Conservation (phyloP, 345 rosid genomes). For the Schrenkiella parvula region DNA sequence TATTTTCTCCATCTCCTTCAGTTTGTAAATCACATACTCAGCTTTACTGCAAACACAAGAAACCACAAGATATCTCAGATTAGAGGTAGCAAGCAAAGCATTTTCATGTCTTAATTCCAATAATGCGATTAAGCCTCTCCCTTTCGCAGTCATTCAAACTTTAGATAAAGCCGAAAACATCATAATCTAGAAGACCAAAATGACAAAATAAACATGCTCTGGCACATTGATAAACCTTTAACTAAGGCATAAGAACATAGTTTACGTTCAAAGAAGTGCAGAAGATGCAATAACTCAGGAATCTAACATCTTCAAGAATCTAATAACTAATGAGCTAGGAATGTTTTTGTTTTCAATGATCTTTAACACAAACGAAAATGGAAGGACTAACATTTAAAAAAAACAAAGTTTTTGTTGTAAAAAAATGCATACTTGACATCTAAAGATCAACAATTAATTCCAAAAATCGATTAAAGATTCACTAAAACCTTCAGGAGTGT, state of each 20-base stretch:
- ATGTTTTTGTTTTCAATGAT: neutral
- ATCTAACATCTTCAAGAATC: slow-evolving; percentile 8
- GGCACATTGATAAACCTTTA: neutral
- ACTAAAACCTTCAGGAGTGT: neutral
- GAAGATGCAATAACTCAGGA: neutral
- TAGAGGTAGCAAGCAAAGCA: neutral
- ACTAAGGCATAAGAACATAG: neutral
- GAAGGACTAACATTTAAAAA: neutral
- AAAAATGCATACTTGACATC: neutral
- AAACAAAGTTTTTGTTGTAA: neutral
- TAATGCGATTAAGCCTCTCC: neutral
- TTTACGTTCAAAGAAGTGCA: neutral
- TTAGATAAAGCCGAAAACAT: neutral
- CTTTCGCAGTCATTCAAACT: neutral
- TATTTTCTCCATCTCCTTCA: slow-evolving; percentile 82
- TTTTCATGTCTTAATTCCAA: neutral
- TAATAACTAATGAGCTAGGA: neutral
- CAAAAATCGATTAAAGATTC: neutral
- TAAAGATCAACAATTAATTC: neutral
- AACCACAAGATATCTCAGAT: neutral
- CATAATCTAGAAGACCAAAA: neutral
- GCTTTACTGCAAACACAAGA: slow-evolving; percentile 48
- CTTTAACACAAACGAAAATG: neutral
- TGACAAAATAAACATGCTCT: neutral
- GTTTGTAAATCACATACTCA: slow-evolving; percentile 81